Conservation (phyloP, 2,329 filamentous ascomycete species). For the Elsinoe australis region DNA sequence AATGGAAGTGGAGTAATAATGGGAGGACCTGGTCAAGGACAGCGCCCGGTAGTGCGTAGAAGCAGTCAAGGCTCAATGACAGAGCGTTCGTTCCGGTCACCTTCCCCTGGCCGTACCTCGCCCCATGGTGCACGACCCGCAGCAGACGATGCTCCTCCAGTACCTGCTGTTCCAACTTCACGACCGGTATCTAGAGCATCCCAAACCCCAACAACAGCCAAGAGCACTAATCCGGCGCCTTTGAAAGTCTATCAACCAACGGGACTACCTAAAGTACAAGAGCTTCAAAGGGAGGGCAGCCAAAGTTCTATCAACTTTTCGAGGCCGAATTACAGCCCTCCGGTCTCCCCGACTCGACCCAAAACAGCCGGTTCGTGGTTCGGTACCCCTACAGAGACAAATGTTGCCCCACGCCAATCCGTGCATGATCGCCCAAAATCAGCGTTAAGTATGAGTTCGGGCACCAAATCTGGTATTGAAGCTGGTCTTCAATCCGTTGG, state of each 20-base stretch:
- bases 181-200: slow-evolving; percentile 26
- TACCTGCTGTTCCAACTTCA: slow-evolving; percentile 57
- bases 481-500: slow-evolving; percentile 33
- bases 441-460: slow-evolving; percentile 23
- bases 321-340: slow-evolving; percentile 37
- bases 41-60: slow-evolving; percentile 50
- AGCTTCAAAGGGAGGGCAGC: slow-evolving; percentile 36
- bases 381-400: slow-evolving; percentile 26
- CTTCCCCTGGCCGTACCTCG: slow-evolving; percentile 50
- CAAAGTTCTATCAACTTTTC: slow-evolving; percentile 48
- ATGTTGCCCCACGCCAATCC: slow-evolving; percentile 23
- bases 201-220: slow-evolving; percentile 17
- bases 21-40: slow-evolving; percentile 20
- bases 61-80: slow-evolving; percentile 77
- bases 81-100: slow-evolving; percentile 76
- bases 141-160: slow-evolving; percentile 52
- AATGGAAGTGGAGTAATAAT: slow-evolving; percentile 43
- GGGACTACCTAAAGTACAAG: slow-evolving; percentile 21
- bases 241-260: slow-evolving; percentile 33
- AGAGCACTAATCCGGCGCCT: slow-evolving; percentile 28
- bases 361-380: slow-evolving; percentile 30
- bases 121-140: slow-evolving; percentile 25
- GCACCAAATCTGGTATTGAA: slow-evolving; percentile 25
- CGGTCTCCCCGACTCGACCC: slow-evolving; percentile 25
- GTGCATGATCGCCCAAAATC: slow-evolving; percentile 28